Base-by-base conservation (phyloP, 257 asterid genomes). In the Misopates orontium region DNA sequence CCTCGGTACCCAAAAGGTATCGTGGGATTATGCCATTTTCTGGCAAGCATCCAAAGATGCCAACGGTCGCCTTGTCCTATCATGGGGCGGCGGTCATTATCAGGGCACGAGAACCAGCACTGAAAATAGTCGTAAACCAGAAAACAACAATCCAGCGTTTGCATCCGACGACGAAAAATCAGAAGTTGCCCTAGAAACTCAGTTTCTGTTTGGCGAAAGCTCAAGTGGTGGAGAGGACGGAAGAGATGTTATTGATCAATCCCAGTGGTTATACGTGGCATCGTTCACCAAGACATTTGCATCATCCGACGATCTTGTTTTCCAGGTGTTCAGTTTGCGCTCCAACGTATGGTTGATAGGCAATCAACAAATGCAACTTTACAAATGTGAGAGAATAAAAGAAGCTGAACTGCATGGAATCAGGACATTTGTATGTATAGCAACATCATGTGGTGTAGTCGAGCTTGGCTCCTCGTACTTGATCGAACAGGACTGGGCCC, bases 31-130 rank as follows among this genome's bases (percentile, higher is more conserved):
- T 17, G 77, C 75, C 69, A 76, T 82, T 20, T 75, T 78, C 60
- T 82, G 82, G 85, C 78, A 51, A 25, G 78, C 80, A 0, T 19
- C 69, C 2, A 68, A 66, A 11, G 73, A 61, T 1, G 51, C n/a
- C 11, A 20, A 63, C 36, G 76, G 67, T 21, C 68, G 66, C 13
- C 51, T 67, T 12, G 36, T 67, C 50, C 47, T 82, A 8, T 71
- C 79, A 0, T 82, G 84, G 87, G 82, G 73, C 4, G 76, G 69
- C 22, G 82, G 84, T 52, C 70, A 71, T 74, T 81, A 67, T 66
- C 52, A 28, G 16, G 64, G 68, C 12, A 36, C 25, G 19, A n/a
- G n/a, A n/a, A n/a, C n/a, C n/a, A n/a, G n/a, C n/a, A n/a, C n/a
- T n/a, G n/a, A n/a, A n/a, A n/a, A n/a, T n/a, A n/a, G n/a, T n/a